phyloP scores from a whole-genome alignment of 306 rosid species.

The Sphenostylis stenocarpa region DNA sequence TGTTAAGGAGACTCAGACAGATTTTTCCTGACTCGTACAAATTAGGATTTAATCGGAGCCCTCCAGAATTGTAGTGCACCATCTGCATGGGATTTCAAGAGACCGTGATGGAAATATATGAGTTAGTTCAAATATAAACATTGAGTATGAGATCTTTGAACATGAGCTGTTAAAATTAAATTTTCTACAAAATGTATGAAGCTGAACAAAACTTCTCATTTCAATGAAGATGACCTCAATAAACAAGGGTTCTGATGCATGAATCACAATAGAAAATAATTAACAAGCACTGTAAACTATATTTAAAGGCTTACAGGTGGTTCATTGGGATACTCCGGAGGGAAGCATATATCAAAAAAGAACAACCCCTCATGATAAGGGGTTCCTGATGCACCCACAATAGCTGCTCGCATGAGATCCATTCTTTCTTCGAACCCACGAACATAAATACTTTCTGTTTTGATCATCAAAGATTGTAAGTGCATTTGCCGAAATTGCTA shows the following conservation, averaged over 20 bases:
- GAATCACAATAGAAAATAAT: neutral
- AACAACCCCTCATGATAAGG: constrained; percentile 94
- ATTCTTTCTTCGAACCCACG: constrained; percentile 87
- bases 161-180: constrained; percentile 10
- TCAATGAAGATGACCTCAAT: neutral
- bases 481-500: neutral
- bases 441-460: constrained; percentile 80
- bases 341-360: constrained; percentile 84
- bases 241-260: constrained; percentile 14
- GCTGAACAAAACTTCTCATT: neutral
- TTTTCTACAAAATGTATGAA: neutral
- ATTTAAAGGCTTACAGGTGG: constrained; percentile 82
- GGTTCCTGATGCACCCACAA: constrained; percentile 94
- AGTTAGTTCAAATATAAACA: constrained; percentile 21
- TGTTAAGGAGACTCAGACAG: constrained; percentile 91
- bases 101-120: constrained; percentile 32
- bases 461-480: constrained; percentile 29
- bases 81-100: constrained; percentile 54
- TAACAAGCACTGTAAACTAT: constrained; percentile 26
- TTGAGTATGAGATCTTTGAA: constrained; percentile 12
- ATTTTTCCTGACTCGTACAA: constrained; percentile 94
- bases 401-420: constrained; percentile 85
- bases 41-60: constrained; percentile 89
- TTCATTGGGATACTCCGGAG: constrained; percentile 79
- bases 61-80: constrained; percentile 90